These are phyloP conservation scores for Ambrosiella beaveri DNA, from an alignment of 2,329 filamentous ascomycete genomes.

Conservation along the genomic window DNA sequence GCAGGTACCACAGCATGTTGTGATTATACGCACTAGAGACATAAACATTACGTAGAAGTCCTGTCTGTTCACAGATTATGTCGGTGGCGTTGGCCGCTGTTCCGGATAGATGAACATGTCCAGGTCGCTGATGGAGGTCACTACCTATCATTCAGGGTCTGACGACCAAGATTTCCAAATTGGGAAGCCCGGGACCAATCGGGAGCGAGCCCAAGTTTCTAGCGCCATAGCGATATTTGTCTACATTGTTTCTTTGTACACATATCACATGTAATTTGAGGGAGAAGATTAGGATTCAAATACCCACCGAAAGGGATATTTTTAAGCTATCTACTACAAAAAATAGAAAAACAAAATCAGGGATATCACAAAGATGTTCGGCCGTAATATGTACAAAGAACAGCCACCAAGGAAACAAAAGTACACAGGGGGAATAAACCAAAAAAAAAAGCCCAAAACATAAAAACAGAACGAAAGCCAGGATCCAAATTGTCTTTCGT, in stretches of 20 bases:
- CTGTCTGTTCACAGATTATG: background rate
- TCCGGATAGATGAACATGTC: background rate
- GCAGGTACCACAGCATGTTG: too few relatives aligned
- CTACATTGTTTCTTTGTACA: too few relatives aligned
- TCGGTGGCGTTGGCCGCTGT: background rate
- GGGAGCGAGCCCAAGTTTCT: too few relatives aligned
- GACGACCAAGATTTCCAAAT: background rate
- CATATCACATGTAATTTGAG: too few relatives aligned
- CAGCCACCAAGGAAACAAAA: too few relatives aligned
- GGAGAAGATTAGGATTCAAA: too few relatives aligned
- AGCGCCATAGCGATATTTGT: too few relatives aligned
- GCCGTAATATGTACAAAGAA: background rate
- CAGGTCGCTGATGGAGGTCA: background rate
- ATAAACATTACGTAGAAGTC: too few relatives aligned
- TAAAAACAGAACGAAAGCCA: background rate
- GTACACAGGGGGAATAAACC: too few relatives aligned
- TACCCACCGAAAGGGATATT: too few relatives aligned
- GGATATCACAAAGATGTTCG: background rate
- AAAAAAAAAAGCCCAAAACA: background rate
- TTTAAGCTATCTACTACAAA: background rate
- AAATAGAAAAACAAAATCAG: background rate
- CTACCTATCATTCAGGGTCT: background rate
- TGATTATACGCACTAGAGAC: too few relatives aligned
- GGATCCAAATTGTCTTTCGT: too few relatives aligned
- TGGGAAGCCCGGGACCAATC: background rate